These are phyloP conservation scores for Eimeria praecox DNA, from an alignment of 169 alveolate species.

Conservation along the genomic window DNA sequence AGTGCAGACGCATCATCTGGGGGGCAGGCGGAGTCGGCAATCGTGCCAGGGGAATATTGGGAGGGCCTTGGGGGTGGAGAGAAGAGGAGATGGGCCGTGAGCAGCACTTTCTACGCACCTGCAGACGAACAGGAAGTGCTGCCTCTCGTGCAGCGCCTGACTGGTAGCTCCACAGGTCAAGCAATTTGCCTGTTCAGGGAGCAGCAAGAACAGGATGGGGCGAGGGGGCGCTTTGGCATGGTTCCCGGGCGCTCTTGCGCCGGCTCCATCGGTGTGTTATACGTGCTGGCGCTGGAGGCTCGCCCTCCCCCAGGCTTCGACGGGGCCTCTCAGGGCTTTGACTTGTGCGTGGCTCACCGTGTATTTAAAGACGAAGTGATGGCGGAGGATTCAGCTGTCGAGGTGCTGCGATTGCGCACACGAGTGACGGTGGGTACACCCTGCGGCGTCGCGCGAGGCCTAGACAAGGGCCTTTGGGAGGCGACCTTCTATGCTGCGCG, in stretches of 20 bases:
- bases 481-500: constrained; percentile 45
- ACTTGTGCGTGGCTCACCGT: constrained; percentile 52
- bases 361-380: not conserved
- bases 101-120: constrained; percentile 2
- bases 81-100: not conserved
- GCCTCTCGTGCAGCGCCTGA: constrained; percentile 15
- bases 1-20: not conserved
- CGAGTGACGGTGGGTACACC: constrained; percentile 59
- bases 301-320: constrained; percentile 30
- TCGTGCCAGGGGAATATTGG: constrained; percentile 45
- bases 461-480: constrained; percentile 60
- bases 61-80: not conserved
- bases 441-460: constrained; percentile 41
- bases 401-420: constrained; percentile 10
- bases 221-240: constrained; percentile 50
- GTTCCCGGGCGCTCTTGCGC: constrained; percentile 46
- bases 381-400: not conserved
- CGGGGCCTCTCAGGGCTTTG: constrained; percentile 50
- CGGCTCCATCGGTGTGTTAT: constrained; percentile 39
- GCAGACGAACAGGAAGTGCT: not conserved
- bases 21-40: constrained; percentile 44
- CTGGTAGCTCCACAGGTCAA: not conserved
- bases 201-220: not conserved
- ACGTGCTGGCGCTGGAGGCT: constrained; percentile 24
- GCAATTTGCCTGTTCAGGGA: constrained; percentile 49